A percentile compares a stretch with the other conserved stretches of the same genome.
These are phyloP conservation scores for Naganishia sp. DNA, from an alignment of 1,284 basidiomycete genomes.

Conservation along the genomic window DNA sequence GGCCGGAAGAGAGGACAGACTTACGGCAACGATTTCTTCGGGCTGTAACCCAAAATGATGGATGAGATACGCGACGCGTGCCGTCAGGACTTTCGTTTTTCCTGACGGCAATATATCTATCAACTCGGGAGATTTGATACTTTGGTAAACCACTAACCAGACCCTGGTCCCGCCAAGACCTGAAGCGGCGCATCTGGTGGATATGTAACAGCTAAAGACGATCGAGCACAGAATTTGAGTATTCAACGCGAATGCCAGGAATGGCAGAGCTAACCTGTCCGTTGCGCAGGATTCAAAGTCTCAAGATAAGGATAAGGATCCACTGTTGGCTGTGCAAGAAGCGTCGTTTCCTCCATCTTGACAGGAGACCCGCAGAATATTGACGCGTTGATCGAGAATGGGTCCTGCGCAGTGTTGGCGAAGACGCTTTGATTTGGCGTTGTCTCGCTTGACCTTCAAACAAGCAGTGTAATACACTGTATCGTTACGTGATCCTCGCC, in stretches of 20 bases:
- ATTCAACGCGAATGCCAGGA: neutral
- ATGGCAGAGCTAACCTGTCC: conserved; percentile 16
- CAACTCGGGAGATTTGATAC: neutral
- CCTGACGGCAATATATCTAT: conserved; percentile 36
- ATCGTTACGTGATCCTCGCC: too few relatives aligned
- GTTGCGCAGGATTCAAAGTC: conserved; percentile 29
- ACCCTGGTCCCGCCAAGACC: conserved; percentile 81
- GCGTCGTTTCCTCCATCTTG: too few relatives aligned
- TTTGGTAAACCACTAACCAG: conserved; percentile 60
- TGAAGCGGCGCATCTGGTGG: conserved; percentile 67
- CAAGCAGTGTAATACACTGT: too few relatives aligned
- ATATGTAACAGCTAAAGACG: conserved; percentile 65
- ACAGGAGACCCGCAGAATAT: too few relatives aligned
- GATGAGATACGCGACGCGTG: conserved; percentile 74
- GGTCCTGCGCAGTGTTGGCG: too few relatives aligned
- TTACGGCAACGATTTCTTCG: conserved; percentile 66
- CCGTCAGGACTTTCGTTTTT: conserved; percentile 69
- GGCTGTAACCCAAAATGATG: conserved; percentile 62
- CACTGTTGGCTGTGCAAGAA: too few relatives aligned
- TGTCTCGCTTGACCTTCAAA: too few relatives aligned
- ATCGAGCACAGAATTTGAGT: neutral
- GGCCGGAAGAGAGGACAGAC: neutral
- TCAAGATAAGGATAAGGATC: conserved; percentile 25
- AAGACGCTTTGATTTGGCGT: too few relatives aligned
- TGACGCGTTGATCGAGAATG: too few relatives aligned